phyloP scores from a whole-genome alignment of 2,329 filamentous ascomycete genomes.

The Diaporthe sp. region DNA sequence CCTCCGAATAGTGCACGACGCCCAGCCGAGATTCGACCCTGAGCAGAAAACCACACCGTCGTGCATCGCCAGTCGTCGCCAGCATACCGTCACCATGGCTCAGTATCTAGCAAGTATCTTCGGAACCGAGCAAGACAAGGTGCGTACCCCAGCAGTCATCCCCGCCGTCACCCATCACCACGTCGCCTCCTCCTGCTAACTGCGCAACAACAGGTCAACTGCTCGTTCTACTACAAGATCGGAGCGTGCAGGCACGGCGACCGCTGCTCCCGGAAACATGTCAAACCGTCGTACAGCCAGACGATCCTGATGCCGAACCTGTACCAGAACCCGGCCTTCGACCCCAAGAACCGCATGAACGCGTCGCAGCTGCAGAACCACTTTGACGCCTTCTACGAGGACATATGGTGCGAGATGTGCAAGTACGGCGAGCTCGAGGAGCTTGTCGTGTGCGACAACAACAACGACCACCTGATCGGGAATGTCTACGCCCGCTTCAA shows the following conservation, averaged over 20 bases:
- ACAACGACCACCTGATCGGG: slow-evolving; percentile 98
- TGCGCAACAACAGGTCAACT: slow-evolving; percentile 76
- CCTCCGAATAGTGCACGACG: slow-evolving; percentile 19
- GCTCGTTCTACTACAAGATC: slow-evolving; percentile 99
- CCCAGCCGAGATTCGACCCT: slow-evolving; percentile 20
- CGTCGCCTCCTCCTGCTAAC: slow-evolving; percentile 39
- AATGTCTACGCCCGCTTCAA: slow-evolving; percentile 99
- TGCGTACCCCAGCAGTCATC: slow-evolving; percentile 23
- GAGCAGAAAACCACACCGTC: background rate
- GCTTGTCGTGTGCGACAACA: slow-evolving; percentile 98
- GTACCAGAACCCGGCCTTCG: slow-evolving; percentile 98
- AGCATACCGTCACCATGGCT: slow-evolving; percentile 72
- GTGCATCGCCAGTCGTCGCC: slow-evolving; percentile 12
- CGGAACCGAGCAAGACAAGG: slow-evolving; percentile 98
- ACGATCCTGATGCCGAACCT: slow-evolving; percentile 98
- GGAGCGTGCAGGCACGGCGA: slow-evolving; percentile 98
- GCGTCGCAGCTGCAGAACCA: slow-evolving; percentile 96
- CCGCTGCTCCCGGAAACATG: slow-evolving; percentile 97
- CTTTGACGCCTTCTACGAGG: slow-evolving; percentile 99
- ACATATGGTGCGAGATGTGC: slow-evolving; percentile 99
- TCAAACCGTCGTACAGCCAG: slow-evolving; percentile 98
- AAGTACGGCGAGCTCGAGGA: slow-evolving; percentile 98
- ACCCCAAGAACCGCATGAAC: slow-evolving; percentile 97
- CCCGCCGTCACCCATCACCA: background rate
- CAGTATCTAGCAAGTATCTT: slow-evolving; percentile 99